Conservation (phyloP, 1,284 basidiomycete species). For the Fomitopsis pinicola region DNA sequence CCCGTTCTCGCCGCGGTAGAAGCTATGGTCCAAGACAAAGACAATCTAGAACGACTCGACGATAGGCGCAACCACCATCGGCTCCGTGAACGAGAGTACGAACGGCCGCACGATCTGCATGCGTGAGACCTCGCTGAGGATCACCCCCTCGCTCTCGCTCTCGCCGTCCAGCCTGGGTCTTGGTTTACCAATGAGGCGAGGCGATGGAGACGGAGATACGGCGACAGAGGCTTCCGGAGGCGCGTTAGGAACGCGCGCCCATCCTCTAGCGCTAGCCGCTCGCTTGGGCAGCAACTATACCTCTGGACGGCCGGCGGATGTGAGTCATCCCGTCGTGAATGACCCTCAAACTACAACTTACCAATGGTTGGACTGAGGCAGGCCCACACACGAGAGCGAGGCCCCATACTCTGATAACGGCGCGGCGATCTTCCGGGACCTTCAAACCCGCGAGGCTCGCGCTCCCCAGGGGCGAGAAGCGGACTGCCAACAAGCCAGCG, state of each 20-base stretch:
- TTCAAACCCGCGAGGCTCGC: slow-evolving; percentile 39
- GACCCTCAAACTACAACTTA: slow-evolving; percentile 13
- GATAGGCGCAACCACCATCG: slow-evolving; percentile 34
- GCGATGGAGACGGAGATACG: slow-evolving; percentile 27
- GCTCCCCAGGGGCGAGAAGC: slow-evolving; percentile 29
- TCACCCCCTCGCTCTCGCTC: slow-evolving; percentile 20
- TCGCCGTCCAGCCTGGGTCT: slow-evolving; percentile 24
- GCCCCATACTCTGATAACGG: slow-evolving; percentile 49
- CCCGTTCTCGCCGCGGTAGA: slow-evolving; percentile 35
- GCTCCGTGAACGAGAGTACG: slow-evolving; percentile 35
- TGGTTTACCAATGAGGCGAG: slow-evolving; percentile 24
- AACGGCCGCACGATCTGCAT: slow-evolving; percentile 35
- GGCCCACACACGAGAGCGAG: slow-evolving; percentile 51
- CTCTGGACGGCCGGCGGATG: slow-evolving; percentile 11
- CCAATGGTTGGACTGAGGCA: slow-evolving; percentile 42
- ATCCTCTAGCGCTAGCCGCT: slow-evolving; percentile 48
- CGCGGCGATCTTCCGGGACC: slow-evolving; percentile 48
- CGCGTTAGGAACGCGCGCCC: slow-evolving; percentile 33
- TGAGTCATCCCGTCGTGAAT: neutral
- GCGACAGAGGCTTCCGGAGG: slow-evolving; percentile 36
- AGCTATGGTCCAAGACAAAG: slow-evolving; percentile 28
- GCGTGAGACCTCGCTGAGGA: slow-evolving; percentile 16
- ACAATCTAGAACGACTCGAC: slow-evolving; percentile 31
- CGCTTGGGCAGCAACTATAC: slow-evolving; percentile 29
- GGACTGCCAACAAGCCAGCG: slow-evolving; percentile 47